Evolutionary conservation across 2,329 filamentous ascomycete genomes (phyloP), one percentile per base, ranked within the genome.

Genomic region (Ascocoryne sarcoides): DNA sequence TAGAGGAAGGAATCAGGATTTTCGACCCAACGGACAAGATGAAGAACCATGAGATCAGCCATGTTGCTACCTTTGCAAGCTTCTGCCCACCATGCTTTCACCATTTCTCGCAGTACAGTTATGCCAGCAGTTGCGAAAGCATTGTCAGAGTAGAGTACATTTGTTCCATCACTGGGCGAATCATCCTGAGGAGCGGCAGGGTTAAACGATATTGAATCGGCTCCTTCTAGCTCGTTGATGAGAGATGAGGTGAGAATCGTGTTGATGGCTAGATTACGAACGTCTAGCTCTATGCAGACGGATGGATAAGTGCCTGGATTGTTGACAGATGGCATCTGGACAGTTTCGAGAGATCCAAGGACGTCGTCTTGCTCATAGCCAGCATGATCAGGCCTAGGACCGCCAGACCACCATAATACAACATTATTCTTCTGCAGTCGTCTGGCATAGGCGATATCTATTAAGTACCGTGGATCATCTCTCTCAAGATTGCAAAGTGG

Each of bases 1-100:
- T 96, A 98, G 42, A 99, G 79, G 64, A 90, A 95, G 0, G 89
- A 95, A 36, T 85, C 83, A 0, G 90, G 86, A 47, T 82, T 92
- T 60, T 95, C 88, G 2, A 96, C 88, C 93, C 93, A 99, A 48
- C 93, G 84, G 15, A 98, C 87, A 4, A 99, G 73, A 62, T 98
- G 90, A 58, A 95, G 89, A 1, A 99, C 92, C 71, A 99, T 87
- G 40, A 96, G 79, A 63, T 98, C 92, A 1, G 93, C 93, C 87
- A 98, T 95, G 30, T 78, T 82, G 54, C 85, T 93, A 28, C 88
- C 87, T 46, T 78, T 79, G 59, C 86, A 92, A 4, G 92, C 93
- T 62, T 98, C 90, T 1, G 82, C 75, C 92, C 92, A 98, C 93
- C 93, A 99, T 2, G 85, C 77, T 61, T 95, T 95, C 52, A 99